A percentile compares a stretch with the other conserved stretches of the same genome.
phyloP scores from a whole-genome alignment of 371 early-diverging fungal species.

The Lichtheimia corymbifera region DNA sequence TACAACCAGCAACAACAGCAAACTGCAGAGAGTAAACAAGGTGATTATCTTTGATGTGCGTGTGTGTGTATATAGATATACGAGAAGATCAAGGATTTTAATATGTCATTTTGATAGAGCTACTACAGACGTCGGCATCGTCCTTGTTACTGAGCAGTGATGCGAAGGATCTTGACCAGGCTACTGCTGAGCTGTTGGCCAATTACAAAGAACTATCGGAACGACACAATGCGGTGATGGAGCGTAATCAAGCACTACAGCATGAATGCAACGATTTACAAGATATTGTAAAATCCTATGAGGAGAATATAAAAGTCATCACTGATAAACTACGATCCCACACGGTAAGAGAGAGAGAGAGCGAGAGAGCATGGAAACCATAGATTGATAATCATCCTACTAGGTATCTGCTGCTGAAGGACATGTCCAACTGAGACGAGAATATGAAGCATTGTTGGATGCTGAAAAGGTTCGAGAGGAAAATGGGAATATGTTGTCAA shows the following conservation, averaged over 20 bases:
- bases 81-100: too few relatives aligned
- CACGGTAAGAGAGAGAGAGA: constrained; percentile 19
- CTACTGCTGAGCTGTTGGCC: constrained; percentile 4
- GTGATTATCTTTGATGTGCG: not conserved
- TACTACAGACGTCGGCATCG: not conserved
- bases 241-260: constrained; percentile 29
- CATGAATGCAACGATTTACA: constrained; percentile 28
- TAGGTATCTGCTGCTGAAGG: constrained; percentile 39
- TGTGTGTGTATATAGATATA: not conserved
- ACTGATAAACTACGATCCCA: constrained; percentile 33
- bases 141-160: not conserved
- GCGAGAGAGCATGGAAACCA: not conserved
- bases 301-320: constrained; percentile 26
- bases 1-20: constrained; percentile 4
- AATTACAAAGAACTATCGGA: constrained; percentile 16
- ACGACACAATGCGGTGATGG: constrained; percentile 15
- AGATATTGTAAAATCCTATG: constrained; percentile 35
- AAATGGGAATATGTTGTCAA: not conserved
- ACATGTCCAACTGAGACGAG: constrained; percentile 31
- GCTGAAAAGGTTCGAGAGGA: constrained; percentile 38
- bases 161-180: constrained; percentile 3
- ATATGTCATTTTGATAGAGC: not conserved
- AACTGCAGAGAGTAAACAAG: constrained; percentile 11
- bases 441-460: constrained; percentile 45
- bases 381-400: not conserved